These are phyloP conservation scores for Taxawa tesnikishii DNA, from an alignment of 2,329 filamentous ascomycete genomes.

Conservation along the genomic window DNA sequence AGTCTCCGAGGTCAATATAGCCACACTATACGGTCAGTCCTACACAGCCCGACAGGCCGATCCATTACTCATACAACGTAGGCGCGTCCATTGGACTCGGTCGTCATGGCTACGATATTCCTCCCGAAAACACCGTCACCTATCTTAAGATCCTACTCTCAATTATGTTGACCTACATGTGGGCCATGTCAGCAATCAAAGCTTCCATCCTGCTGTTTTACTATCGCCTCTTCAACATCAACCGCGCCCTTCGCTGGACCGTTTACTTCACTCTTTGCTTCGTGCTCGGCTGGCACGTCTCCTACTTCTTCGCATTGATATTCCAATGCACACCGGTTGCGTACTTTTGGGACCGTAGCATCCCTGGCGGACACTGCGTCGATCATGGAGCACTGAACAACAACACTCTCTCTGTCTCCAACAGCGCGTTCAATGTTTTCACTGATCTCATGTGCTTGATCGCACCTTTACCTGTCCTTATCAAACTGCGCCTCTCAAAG, in stretches of 20 bases:
- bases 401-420: constrained; percentile 29
- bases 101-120: constrained; percentile 1
- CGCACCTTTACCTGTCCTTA: constrained; percentile 20
- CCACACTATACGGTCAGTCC: constrained; percentile 3
- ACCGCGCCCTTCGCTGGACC: constrained; percentile 21
- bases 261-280: constrained; percentile 18
- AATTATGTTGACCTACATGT: neutral
- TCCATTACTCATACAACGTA: too few relatives aligned
- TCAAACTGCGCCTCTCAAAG: constrained; percentile 18
- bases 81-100: constrained; percentile 4
- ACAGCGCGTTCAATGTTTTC: constrained; percentile 20
- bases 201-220: constrained; percentile 36
- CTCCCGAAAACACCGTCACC: constrained; percentile 1
- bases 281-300: constrained; percentile 18
- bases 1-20: constrained; percentile 2
- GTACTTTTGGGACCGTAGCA: constrained; percentile 26
- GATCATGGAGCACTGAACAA: constrained; percentile 10
- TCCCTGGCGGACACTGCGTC: constrained; percentile 23
- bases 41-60: neutral
- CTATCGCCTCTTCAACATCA: constrained; percentile 30
- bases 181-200: constrained; percentile 15
- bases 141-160: constrained; percentile 4
- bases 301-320: constrained; percentile 21
- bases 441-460: constrained; percentile 23
- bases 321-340: constrained; percentile 30